These are phyloP conservation scores for Delitschia confertaspora DNA, from an alignment of 495 filamentous ascomycete species.

Conservation along the genomic window DNA sequence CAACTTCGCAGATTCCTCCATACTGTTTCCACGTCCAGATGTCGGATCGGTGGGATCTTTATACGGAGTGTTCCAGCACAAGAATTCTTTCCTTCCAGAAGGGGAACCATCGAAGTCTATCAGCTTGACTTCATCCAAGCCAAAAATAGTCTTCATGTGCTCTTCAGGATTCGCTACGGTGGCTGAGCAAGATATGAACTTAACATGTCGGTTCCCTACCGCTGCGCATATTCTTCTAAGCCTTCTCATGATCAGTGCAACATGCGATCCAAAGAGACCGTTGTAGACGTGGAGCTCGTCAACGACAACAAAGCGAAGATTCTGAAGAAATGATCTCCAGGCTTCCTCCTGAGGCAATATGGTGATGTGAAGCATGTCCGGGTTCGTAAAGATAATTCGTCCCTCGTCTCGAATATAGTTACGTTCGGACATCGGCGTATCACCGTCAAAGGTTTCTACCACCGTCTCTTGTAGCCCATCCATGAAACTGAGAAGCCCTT, in stretches of 20 bases:
- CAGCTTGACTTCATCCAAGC: conserved; percentile 66
- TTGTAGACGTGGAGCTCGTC: conserved; percentile 88
- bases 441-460: conserved; percentile 93
- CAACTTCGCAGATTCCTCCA: conserved; percentile 74
- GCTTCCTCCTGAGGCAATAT: conserved; percentile 85
- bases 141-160: conserved; percentile 91
- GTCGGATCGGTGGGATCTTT: conserved; percentile 82
- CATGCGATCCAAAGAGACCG: conserved; percentile 85
- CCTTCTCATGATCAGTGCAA: conserved; percentile 89
- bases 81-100: conserved; percentile 85
- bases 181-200: conserved; percentile 94
- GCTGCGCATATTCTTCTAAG: conserved; percentile 84
- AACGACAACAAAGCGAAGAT: conserved; percentile 82
- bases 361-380: conserved; percentile 94
- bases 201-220: conserved; percentile 77
- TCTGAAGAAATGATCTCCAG: conserved; percentile 83
- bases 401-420: conserved; percentile 79
- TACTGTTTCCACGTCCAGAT: conserved; percentile 73
- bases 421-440: conserved; percentile 74
- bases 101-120: conserved; percentile 91
- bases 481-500: conserved; percentile 75
- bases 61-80: conserved; percentile 97
- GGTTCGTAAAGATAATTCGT: conserved; percentile 94
- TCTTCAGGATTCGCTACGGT: conserved; percentile 90
- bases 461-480: conserved; percentile 60